Conservation (phyloP, 1,284 basidiomycete genomes). For the Ustilago xerochloae region DNA sequence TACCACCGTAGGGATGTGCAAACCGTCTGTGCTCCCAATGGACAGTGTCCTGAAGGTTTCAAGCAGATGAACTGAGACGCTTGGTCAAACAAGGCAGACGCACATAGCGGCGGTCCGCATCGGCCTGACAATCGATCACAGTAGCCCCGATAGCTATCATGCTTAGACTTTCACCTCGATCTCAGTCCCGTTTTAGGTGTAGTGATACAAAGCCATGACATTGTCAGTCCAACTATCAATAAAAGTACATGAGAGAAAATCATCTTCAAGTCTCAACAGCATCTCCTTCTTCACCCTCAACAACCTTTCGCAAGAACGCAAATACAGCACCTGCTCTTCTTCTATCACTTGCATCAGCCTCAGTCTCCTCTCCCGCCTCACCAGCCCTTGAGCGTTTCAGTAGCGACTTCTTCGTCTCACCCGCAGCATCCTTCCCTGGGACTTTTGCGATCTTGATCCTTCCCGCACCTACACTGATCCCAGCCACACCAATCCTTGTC, state of each 20-base stretch:
- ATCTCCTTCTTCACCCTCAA: slow-evolving; percentile 18
- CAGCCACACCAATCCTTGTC: slow-evolving; percentile 39
- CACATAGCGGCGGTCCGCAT: too few species aligned
- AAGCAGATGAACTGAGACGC: too few species aligned
- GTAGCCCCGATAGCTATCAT: too few species aligned
- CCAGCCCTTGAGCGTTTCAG: slow-evolving; percentile 7
- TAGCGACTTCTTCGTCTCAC: slow-evolving; percentile 14
- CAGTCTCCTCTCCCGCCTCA: background rate
- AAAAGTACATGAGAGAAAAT: slow-evolving; percentile 1
- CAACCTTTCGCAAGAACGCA: slow-evolving; percentile 30
- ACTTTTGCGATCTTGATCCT: slow-evolving; percentile 38
- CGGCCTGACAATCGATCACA: too few species aligned
- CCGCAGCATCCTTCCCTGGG: slow-evolving; percentile 12
- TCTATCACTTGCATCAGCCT: slow-evolving; percentile 30
- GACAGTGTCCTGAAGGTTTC: too few species aligned
- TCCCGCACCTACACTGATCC: slow-evolving; percentile 43
- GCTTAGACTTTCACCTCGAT: too few species aligned
- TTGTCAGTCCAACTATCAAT: too few species aligned
- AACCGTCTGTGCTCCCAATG: too few species aligned
- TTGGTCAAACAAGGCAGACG: too few species aligned
- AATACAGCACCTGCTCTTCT: slow-evolving; percentile 36
- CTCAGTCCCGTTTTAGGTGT: too few species aligned
- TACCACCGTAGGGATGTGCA: too few species aligned
- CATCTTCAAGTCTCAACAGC: background rate
- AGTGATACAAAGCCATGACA: too few species aligned